Conservation (phyloP, 306 rosid species). For the Acacia melanoxylon region DNA sequence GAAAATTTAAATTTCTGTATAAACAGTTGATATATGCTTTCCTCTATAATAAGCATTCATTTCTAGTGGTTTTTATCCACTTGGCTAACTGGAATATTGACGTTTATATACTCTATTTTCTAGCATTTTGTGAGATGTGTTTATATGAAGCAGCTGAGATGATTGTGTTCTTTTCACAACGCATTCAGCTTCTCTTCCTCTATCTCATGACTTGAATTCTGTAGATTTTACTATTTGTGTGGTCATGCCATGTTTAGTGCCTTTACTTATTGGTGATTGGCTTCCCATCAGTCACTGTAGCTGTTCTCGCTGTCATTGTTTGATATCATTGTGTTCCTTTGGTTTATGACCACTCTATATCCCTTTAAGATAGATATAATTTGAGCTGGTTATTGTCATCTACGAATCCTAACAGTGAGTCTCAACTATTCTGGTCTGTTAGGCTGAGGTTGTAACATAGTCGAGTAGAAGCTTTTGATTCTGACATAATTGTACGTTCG, state of each 20-base stretch:
- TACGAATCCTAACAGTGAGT: background rate
- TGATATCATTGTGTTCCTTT: background rate
- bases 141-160: slow-evolving; percentile 21
- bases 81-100: slow-evolving; percentile 13
- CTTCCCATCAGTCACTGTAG: background rate
- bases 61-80: slow-evolving; percentile 7
- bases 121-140: slow-evolving; percentile 7
- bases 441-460: background rate
- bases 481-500: background rate
- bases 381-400: background rate
- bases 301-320: background rate
- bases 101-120: slow-evolving; percentile 6
- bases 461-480: background rate
- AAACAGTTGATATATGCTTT: slow-evolving; percentile 36
- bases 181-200: background rate
- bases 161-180: background rate
- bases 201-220: background rate
- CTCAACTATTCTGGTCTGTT: background rate
- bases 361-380: background rate
- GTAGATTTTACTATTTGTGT: background rate
- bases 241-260: background rate
- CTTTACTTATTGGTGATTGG: background rate
- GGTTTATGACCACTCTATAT: background rate
- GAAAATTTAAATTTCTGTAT: slow-evolving; percentile 37
- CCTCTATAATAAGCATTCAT: slow-evolving; percentile 34